Evolutionary conservation across 345 rosid species (phyloP), one percentile per base, ranked within the genome.

Genomic region (Turnera subulata): DNA sequence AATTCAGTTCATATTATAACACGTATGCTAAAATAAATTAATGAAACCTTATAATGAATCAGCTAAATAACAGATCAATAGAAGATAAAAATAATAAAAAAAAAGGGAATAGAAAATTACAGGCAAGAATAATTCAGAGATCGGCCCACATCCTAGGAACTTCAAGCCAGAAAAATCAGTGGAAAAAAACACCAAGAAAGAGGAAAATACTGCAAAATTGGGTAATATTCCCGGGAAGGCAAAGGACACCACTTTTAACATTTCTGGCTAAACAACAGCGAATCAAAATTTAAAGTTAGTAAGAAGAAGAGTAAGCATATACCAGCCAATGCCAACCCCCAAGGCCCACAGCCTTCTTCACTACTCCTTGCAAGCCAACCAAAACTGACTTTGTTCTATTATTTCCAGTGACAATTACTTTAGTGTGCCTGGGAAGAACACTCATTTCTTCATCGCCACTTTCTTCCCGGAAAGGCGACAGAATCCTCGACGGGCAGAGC

Each of bases 311-410:
- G 53, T 39, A 22, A 16, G 42, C 35, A 7, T 35, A 35, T 80
- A 84, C 90, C 86, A 84, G 86, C 90, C 90, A 84, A 66, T 84
- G 90, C 90, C 90, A 84, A 59, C 90, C 90, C 21, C 90, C 90
- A 13, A 84, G 86, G 12, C 90, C 90, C 22, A 84, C 84, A 51
- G 84, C 90, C 68, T 84, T 84, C 83, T 84, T 84, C 46, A 84
- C 90, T 25, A 84, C 90, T 12, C 90, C 90, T 65, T 84, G 84
- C 44, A 81, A 66, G 22, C 90, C 90, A 46, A 84, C 90, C 53
- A 84, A 50, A 18, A 81, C 90, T 26, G 90, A 84, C 54, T 81
- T 84, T 16, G 90, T 84, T 58, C 90, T 70, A 56, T 84, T 84
- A 67, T 84, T 84, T 50, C 90, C 90, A 1, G 86, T 81, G 53